Base-by-base conservation (phyloP, 768 basidiomycete genomes). In the Kwoniella sp. region DNA sequence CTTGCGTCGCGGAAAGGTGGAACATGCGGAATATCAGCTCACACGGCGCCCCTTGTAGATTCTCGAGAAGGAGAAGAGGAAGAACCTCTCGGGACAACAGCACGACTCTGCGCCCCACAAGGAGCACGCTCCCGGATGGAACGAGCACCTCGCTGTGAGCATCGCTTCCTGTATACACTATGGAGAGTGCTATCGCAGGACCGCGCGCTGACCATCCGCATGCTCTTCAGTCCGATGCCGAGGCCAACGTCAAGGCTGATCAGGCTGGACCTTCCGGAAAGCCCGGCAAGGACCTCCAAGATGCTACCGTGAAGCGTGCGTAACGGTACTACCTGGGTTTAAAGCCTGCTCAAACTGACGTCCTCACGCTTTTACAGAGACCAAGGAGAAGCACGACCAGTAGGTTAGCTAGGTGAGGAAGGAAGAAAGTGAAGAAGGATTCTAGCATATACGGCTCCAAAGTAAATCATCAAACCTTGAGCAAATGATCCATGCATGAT, bases 111-210 rank as follows among this genome's bases (percentile, higher is more conserved):
- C 57, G 22, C 57, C 68, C 37, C 66, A 60, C 55, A 67, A 63
- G 44, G 60, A 72, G 44, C 53, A 62, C 40, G 70, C 70, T 17
- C 70, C 71, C 22, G 69, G 67, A 58, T 73, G 71, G 71, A 73
- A 73, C 52, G 71, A 73, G 56, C 34, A 59, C 15, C 57, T 73
- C 15, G 71, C 71, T 54, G 71, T 73, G 58, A 65, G 69, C 67
- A n/a, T 25, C 3, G 29, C 5, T n/a, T 33, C 15, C 20, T 38
- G 19, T 19, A 38, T 10, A 8, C 10, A 19, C 37, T 7, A 38
- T 19, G 8, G 37, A 7, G 22, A 22, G n/a, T 25, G 39, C 20
- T 41, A 10, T 41, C 39, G 11, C 15, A 8, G 4, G 8, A 22
- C 8, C 17, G 17, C 11, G 7, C 15, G 22, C 31, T 11, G 14